A percentile compares a stretch with the other conserved stretches of the same genome.
phyloP scores from a whole-genome alignment of 306 rosid species.

The Malus asiatica region DNA sequence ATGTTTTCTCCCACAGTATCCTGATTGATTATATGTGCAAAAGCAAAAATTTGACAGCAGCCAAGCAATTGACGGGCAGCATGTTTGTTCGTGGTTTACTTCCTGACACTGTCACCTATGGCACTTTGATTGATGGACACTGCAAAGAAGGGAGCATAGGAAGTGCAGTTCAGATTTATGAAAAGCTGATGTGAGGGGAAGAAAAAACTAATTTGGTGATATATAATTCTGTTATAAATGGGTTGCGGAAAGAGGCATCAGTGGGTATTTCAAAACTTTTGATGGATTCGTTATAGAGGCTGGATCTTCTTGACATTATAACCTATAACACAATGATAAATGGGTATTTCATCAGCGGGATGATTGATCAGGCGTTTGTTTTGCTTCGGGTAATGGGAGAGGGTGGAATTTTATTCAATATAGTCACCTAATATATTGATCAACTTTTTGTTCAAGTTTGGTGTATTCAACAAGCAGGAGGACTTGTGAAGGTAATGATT shows the following conservation, averaged over 20 bases:
- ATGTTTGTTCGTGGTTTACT: no score
- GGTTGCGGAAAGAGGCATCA: constrained; percentile 31
- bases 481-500: constrained; percentile 41
- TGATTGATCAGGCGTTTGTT: constrained; percentile 27
- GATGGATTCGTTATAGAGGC: constrained; percentile 22
- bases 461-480: constrained; percentile 31
- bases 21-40: constrained; percentile 11
- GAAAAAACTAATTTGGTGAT: no score
- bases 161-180: no score
- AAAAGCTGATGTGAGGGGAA: no score
- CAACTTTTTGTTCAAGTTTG: constrained; percentile 44
- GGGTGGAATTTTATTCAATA: constrained; percentile 30
- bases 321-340: constrained; percentile 50
- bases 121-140: no score
- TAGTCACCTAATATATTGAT: constrained; percentile 44
- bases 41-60: no score
- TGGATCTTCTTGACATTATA: constrained; percentile 17
- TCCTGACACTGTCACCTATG: no score
- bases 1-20: constrained; percentile 40
- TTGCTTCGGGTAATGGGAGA: constrained; percentile 30
- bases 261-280: constrained; percentile 25
- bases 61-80: no score
- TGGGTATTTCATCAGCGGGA: constrained; percentile 32
- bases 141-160: no score
- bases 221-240: constrained; percentile 12